phyloP scores from a whole-genome alignment of 257 asterid species.

The Cordia subcordata region DNA sequence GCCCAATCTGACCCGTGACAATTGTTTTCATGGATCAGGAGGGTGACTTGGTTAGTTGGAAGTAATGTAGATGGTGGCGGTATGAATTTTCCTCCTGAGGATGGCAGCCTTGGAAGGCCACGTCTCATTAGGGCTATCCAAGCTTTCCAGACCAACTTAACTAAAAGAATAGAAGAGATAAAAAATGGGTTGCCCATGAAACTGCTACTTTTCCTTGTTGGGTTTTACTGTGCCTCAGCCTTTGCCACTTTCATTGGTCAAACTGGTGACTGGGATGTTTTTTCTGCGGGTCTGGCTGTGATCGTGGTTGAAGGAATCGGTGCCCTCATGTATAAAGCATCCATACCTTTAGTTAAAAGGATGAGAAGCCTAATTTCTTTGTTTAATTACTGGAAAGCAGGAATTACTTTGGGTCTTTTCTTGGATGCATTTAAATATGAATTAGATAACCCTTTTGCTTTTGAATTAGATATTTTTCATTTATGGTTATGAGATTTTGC shows the following conservation, averaged over 20 bases:
- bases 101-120: conserved; percentile 43
- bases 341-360: conserved; percentile 44
- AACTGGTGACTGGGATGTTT: conserved; percentile 95
- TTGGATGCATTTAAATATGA: conserved; percentile 79
- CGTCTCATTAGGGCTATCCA: conserved; percentile 62
- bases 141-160: conserved; percentile 41
- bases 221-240: conserved; percentile 87
- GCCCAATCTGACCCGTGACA: too few relatives aligned
- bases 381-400: conserved; percentile 86
- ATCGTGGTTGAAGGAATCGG: conserved; percentile 88
- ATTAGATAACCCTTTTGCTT: too few relatives aligned
- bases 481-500: too few relatives aligned
- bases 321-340: conserved; percentile 77
- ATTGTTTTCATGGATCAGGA: too few relatives aligned
- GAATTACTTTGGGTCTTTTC: conserved; percentile 79
- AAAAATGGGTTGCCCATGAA: conserved; percentile 61
- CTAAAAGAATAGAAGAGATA: conserved; percentile 41
- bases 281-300: conserved; percentile 81
- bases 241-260: conserved; percentile 90
- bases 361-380: conserved; percentile 41
- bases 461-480: too few relatives aligned
- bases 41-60: conserved; percentile 39
- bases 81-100: conserved; percentile 37
- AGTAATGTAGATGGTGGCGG: conserved; percentile 59
- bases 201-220: conserved; percentile 65